Base-by-base conservation (phyloP, 179 eudicot genomes). In the Sideroxylon spinosum region DNA sequence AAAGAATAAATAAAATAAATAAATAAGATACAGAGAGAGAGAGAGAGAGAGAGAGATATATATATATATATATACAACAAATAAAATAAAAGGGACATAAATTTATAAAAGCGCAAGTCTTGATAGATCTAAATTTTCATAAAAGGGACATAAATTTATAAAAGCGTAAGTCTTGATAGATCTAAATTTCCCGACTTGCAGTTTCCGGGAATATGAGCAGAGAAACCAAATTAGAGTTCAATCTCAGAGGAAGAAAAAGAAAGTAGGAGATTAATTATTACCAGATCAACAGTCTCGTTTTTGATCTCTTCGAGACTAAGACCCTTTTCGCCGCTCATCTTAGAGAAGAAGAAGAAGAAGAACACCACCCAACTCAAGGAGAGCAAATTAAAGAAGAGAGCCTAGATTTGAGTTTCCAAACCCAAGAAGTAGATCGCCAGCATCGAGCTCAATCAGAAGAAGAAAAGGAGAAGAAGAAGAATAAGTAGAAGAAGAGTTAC, bases 261-360 rank as follows among this genome's bases (percentile, higher is more conserved):
- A 26, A 69, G 23, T 16, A 16, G 61, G 19, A 6, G 76, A 11
- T 29, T 13, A 32, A 17, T 3, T 17, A 17, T 78, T 85, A 90
- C 94, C 87, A 90, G 84, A 82, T 90, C 94, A 74, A 89, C 87
- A 46, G 80, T 82, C 78, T 90, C 92, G 56, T 86, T 87, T 65
- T 80, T 86, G 57, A 90, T 89, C 29, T 82, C 88, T 76, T 87
- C 84, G 9, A 90, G 84, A 44, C 81, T 81, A 6, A 81, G 66
- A 6, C 74, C 74, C 13, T 74, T 80, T 9, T 79, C 86, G 1
- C 86, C 84, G 68, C 73, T 76, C 88, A 80, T 85, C 74, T 71
- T 74, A n/a, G 70, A 46, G 6, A 62, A 37, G 44, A 37, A 37
- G 44, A 37, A 37, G n/a, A 2, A 23, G 26, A 19, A 23, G 20